Evolutionary conservation across 1,139 yeast species (phyloP).

Genomic region (Protomyces gravidus): DNA sequence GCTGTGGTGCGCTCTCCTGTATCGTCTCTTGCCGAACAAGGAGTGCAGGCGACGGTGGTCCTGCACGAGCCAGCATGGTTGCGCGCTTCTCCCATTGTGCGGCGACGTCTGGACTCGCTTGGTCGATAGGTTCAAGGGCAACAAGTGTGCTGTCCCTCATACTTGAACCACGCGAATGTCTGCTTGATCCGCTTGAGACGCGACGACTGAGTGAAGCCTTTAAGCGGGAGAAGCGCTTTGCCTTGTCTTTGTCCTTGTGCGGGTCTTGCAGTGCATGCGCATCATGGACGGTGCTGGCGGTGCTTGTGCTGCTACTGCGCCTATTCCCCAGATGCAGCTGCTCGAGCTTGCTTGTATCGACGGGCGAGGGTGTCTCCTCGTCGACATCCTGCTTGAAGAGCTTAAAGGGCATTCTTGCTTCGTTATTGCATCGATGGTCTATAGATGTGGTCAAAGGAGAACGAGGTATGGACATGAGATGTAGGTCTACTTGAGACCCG

Average conservation of each 20-base stretch:
- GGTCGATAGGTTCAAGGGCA: background rate
- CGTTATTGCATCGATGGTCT: background rate
- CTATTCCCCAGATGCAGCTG: background rate
- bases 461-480: background rate
- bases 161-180: background rate
- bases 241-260: background rate
- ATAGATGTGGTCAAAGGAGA: background rate
- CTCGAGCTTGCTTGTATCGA: background rate
- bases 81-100: slow-evolving; percentile 27
- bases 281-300: background rate
- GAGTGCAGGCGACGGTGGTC: slow-evolving; percentile 25
- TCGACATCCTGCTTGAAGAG: background rate
- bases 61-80: slow-evolving; percentile 25
- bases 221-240: background rate
- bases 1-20: slow-evolving; percentile 9
- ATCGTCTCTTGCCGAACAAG: slow-evolving; percentile 11
- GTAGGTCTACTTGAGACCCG: background rate
- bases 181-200: background rate
- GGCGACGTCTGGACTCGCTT: slow-evolving; percentile 8
- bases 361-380: background rate
- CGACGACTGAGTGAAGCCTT: background rate
- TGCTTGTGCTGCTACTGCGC: background rate
- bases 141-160: background rate
- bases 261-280: background rate
- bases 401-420: background rate